Base-by-base conservation (phyloP, 169 alveolate genomes). In the Plasmodium vivax region DNA sequence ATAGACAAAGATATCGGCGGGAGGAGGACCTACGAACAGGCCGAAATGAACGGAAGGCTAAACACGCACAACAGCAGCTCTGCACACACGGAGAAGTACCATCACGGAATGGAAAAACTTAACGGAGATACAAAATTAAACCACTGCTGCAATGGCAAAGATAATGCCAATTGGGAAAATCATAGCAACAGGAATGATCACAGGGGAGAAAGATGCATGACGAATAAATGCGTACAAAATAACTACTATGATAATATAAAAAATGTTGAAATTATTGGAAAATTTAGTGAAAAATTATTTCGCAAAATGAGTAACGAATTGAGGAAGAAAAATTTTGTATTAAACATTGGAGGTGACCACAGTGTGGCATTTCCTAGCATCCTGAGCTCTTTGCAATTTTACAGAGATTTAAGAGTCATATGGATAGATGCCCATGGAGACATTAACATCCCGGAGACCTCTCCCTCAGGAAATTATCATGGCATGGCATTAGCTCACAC, bases 351-450 rank as follows among this genome's bases (percentile, higher is more conserved):
- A 45, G 98, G 98, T 23, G 98, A 96, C 71, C 98, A 96, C 73
- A 62, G 96, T 27, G 79, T 93, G 10, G 98, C 97, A 19, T 95
- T 92, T 38, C 94, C 97, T 7, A 92, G 97, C 23, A 85, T 96
- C 38, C 38, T 87, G 30, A 96, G 95, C 6, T 38, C 93, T 32
- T 75, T 92, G 77, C 90, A 92, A 36, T 85, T 72, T 12, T 90
- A 81, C 72, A 88, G 91, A n/a, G 73, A 95, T n/a, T 58, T 93
- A 27, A 95, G 85, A 74, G 93, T 96, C 5, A 54, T 96, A 16
- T 96, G 98, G 98, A 80, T 96, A 8, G 98, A 96, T 92, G 98
- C 98, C 23, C 98, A 96, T 90, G 96, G 95, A 1, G 98, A 96
- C 71, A 91, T 93, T 34, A 95, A 95, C 85, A 85, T 94, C n/a